These are phyloP conservation scores for Pythium plurisporium DNA, from an alignment of 352 stramenopile species.

Conservation along the genomic window DNA sequence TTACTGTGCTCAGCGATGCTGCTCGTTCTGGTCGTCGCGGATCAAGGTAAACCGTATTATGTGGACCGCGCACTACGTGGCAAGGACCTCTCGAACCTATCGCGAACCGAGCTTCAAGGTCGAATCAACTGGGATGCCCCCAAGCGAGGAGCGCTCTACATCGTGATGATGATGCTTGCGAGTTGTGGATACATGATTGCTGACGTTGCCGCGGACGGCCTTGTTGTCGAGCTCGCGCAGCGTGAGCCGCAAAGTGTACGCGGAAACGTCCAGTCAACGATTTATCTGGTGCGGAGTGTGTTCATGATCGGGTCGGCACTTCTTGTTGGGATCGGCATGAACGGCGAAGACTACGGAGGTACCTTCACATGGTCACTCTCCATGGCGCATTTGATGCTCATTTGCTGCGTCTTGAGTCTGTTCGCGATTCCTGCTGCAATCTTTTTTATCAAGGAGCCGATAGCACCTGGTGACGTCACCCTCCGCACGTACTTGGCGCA, in stretches of 20 bases:
- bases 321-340: conserved; percentile 34
- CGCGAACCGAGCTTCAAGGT: conserved; percentile 10
- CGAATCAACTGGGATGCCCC: conserved; percentile 31
- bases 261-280: conserved; percentile 36
- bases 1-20: conserved; percentile 47
- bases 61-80: conserved; percentile 37
- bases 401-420: conserved; percentile 21
- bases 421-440: conserved; percentile 18
- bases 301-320: conserved; percentile 30
- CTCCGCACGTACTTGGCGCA: conserved; percentile 19
- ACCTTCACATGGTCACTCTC: conserved; percentile 33
- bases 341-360: conserved; percentile 30
- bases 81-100: conserved; percentile 8
- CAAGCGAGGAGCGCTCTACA: conserved; percentile 17
- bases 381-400: conserved; percentile 23
- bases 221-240: conserved; percentile 42
- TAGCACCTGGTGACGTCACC: background rate
- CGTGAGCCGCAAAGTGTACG: conserved; percentile 28
- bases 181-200: conserved; percentile 36
- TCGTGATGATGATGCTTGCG: conserved; percentile 37
- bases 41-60: conserved; percentile 50
- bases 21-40: conserved; percentile 37
- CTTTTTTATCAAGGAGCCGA: conserved; percentile 21
- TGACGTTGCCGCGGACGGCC: conserved; percentile 35
- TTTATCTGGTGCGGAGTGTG: conserved; percentile 38